Evolutionary conservation across 2,329 filamentous ascomycete species (phyloP), one percentile per base, ranked within the genome.

Genomic region (Aspergillus tanneri): DNA sequence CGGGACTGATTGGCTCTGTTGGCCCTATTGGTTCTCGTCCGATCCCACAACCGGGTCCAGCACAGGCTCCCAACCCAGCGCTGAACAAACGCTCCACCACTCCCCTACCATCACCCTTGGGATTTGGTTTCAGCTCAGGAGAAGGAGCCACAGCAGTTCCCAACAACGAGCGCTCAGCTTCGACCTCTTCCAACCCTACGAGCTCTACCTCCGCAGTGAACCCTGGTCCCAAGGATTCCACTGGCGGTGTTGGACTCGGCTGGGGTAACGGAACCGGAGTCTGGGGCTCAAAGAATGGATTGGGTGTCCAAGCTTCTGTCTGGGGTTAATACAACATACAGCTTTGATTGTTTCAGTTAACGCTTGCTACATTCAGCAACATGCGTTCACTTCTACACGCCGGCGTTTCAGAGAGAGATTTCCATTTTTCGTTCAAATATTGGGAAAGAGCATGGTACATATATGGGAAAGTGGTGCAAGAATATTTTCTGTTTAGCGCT

Each of bases 1-100:
- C 81, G 53, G 75, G 74, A 40, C 77, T 79, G 53, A 69, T 76
- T 41, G 80, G 79, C 48, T 78, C 87, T 4, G 90, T 97, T 44
- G 92, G 90, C 18, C 92, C 93, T 14, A 97, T 97, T 60, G 93
- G 93, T 55, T 96, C 92, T 49, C 86, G 93, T 36, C 92, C 92
- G 3, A 79, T 82, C 14, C 80, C 78, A 30, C 79, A 77, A 25
- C 72, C 81, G n/a, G 72, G 70, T 24, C 57, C 66, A 30, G 68
- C 65, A 22, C 70, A 71, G 43, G 60, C 71, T 7, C 66, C 76
- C 24, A 85, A 84, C 61, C 78, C 81, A 25, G 77, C 79, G 8
- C 68, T 88, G 58, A 87, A 80, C 70, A 93, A 93, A 72, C 88
- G 89, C 50, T 89, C 91, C 0, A 95, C 89, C 6, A 95, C 91